These are phyloP conservation scores for Yamadazyma nakazawae DNA, from an alignment of 805 yeast species.

Conservation along the genomic window DNA sequence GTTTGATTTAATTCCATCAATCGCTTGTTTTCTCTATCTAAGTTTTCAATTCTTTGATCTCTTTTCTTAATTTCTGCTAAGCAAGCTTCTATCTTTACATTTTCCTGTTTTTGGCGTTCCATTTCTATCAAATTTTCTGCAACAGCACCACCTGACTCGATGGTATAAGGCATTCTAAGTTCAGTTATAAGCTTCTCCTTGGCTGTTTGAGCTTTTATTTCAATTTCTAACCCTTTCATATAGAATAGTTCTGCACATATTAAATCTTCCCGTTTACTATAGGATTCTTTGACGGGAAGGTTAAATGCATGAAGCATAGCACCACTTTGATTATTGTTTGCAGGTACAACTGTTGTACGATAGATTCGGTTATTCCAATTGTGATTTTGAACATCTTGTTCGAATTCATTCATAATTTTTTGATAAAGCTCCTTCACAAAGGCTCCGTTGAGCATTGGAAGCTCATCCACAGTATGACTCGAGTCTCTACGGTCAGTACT, in stretches of 20 bases:
- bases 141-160: not conserved
- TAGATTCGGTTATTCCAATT: conserved; percentile 10
- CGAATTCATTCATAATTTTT: conserved; percentile 16
- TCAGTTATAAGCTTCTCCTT: conserved; percentile 1
- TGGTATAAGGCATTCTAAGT: not conserved
- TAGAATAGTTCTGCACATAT: conserved; percentile 22
- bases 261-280: conserved; percentile 13
- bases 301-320: conserved; percentile 11
- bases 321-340: not conserved
- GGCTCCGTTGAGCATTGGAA: conserved; percentile 26
- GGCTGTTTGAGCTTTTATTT: conserved; percentile 13
- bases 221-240: conserved; percentile 21
- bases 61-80: conserved; percentile 22
- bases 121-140: conserved; percentile 9
- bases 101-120: conserved; percentile 16
- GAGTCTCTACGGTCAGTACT: not conserved
- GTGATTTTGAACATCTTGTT: conserved; percentile 1
- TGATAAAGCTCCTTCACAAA: conserved; percentile 22
- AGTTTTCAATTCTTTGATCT: conserved; percentile 19
- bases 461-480: conserved; percentile 13
- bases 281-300: conserved; percentile 16
- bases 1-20: conserved; percentile 31
- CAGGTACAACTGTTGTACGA: conserved; percentile 3
- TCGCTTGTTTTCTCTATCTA: conserved; percentile 26
- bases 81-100: conserved; percentile 16